Conservation (phyloP, 1,284 basidiomycete species). For the Ceratobasidium sp. region DNA sequence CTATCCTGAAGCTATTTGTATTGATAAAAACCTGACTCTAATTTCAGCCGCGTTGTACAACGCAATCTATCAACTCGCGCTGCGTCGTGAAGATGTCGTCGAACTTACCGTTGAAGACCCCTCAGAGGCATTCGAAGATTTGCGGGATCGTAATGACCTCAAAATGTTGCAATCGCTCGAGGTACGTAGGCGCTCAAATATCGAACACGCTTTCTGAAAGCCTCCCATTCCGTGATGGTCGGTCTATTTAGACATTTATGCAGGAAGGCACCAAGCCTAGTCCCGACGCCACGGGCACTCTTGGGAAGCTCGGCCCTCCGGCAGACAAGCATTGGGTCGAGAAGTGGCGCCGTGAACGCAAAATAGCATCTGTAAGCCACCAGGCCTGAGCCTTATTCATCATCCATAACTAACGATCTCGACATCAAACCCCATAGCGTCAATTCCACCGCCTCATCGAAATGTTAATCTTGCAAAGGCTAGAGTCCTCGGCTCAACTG, state of each 20-base stretch:
- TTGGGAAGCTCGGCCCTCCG: slow-evolving; percentile 78
- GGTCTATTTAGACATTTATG: slow-evolving; percentile 41
- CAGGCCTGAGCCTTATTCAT: background rate
- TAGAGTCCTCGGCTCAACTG: slow-evolving; percentile 71
- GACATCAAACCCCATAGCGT: slow-evolving; percentile 62
- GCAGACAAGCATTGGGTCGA: slow-evolving; percentile 83
- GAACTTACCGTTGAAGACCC: slow-evolving; percentile 98
- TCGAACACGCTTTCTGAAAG: slow-evolving; percentile 59
- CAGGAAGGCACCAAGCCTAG: slow-evolving; percentile 52
- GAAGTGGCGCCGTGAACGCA: slow-evolving; percentile 80
- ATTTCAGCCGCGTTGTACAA: slow-evolving; percentile 83
- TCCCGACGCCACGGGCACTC: slow-evolving; percentile 7
- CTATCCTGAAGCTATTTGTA: background rate
- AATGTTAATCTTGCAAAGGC: slow-evolving; percentile 84
- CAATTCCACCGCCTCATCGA: slow-evolving; percentile 94
- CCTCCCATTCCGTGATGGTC: slow-evolving; percentile 54
- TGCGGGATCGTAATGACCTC: slow-evolving; percentile 93
- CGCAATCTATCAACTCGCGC: slow-evolving; percentile 83
- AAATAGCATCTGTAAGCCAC: slow-evolving; percentile 83
- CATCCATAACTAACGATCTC: no score
- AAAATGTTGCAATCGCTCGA: slow-evolving; percentile 73
- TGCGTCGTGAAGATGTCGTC: slow-evolving; percentile 73
- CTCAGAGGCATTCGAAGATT: slow-evolving; percentile 93
- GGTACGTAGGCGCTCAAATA: slow-evolving; percentile 64
- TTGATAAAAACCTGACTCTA: background rate